Conservation (phyloP, 208 protist genomes). For the Leishmania tarentolae region DNA sequence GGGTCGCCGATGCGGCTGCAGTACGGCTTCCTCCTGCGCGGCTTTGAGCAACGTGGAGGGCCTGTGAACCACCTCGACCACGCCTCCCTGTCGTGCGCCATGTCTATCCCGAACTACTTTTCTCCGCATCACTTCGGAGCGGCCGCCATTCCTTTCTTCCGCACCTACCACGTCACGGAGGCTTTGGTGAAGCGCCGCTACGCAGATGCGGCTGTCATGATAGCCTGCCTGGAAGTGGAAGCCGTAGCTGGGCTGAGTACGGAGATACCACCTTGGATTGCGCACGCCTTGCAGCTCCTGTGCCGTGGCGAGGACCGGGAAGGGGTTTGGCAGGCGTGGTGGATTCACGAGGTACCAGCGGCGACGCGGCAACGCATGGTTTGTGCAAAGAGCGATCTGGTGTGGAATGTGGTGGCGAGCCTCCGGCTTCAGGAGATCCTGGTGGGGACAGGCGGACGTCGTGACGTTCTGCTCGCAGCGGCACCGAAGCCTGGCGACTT, state of each 20-base stretch:
- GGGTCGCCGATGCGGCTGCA: conserved; percentile 39
- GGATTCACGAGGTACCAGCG: conserved; percentile 39
- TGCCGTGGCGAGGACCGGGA: conserved; percentile 53
- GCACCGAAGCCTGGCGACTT: conserved; percentile 64
- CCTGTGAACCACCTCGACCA: conserved; percentile 38
- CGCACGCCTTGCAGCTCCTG: conserved; percentile 36
- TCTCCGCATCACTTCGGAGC: conserved; percentile 66
- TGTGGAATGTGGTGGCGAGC: conserved; percentile 84
- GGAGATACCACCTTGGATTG: conserved; percentile 12
- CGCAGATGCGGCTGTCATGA: conserved; percentile 69
- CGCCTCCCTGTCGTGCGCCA: conserved; percentile 26
- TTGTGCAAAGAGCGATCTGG: conserved; percentile 38
- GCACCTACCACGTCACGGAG: conserved; percentile 63
- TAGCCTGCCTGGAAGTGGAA: conserved; percentile 33
- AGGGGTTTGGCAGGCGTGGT: conserved; percentile 54
- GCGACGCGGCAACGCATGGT: conserved; percentile 32
- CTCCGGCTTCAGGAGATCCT: conserved; percentile 49
- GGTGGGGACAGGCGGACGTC: conserved; percentile 18
- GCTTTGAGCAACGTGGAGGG: conserved; percentile 39
- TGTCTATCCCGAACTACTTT: conserved; percentile 76
- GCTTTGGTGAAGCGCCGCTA: conserved; percentile 47
- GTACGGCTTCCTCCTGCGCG: conserved; percentile 72
- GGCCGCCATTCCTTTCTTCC: conserved; percentile 43
- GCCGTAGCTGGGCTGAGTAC: neutral
- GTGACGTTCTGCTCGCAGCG: conserved; percentile 24